Percentiles rank a stretch among this genome's conserved stretches.
Conservation (phyloP, 441 rosid genomes). For the Hura crepitans region DNA sequence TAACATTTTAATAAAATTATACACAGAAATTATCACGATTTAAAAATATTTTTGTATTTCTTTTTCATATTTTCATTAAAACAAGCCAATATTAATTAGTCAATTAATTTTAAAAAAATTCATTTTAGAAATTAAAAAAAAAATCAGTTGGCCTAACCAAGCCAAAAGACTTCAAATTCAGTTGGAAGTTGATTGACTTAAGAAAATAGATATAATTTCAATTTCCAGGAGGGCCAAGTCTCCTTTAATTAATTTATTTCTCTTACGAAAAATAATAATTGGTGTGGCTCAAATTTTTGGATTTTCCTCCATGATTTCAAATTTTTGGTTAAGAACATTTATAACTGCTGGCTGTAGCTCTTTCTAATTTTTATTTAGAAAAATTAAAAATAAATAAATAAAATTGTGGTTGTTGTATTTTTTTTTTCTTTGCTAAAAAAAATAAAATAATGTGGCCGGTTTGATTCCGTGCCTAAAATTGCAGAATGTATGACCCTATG, state of each 20-base stretch:
- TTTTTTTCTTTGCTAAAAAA: too few relatives aligned
- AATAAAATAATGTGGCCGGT: not conserved
- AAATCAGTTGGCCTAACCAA: not conserved
- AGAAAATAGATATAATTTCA: not conserved
- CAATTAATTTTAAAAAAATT: not conserved
- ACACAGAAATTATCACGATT: not conserved
- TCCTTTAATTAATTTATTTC: not conserved
- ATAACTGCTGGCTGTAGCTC: not conserved
- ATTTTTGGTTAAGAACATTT: conserved; percentile 19
- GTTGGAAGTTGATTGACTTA: conserved; percentile 13
- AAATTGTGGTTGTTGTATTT: too few relatives aligned
- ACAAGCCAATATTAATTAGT: not conserved
- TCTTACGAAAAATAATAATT: not conserved
- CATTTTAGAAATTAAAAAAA: not conserved
- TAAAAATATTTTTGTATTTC: not conserved
- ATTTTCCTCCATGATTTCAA: conserved; percentile 16
- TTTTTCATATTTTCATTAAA: not conserved
- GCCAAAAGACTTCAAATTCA: not conserved
- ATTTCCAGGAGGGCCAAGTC: not conserved
- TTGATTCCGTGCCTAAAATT: not conserved
- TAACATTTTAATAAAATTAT: not conserved
- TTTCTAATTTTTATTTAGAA: not conserved
- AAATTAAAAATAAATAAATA: not conserved
- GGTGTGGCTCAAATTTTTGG: not conserved
- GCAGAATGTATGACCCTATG: not conserved